Evolutionary conservation across 768 basidiomycete species (phyloP).

Genomic region (Peribolospora kevripleyi): DNA sequence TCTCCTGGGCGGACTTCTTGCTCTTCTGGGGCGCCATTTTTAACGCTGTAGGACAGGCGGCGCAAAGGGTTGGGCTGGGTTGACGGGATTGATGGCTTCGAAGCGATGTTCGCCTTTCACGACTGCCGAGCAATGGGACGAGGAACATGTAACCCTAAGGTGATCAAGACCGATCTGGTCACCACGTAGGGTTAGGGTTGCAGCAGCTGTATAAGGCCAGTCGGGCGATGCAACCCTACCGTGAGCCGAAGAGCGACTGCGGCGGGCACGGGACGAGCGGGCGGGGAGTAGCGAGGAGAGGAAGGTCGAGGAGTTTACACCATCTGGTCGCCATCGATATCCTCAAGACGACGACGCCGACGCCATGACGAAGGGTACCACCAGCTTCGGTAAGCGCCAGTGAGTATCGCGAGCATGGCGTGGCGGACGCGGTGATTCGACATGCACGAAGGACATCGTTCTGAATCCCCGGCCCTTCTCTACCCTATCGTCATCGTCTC

Average conservation of each 20-base stretch:
- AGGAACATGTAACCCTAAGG: neutral
- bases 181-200: too few relatives aligned
- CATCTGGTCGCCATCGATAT: too few relatives aligned
- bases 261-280: too few relatives aligned
- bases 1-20: constrained; percentile 10
- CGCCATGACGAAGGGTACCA: neutral
- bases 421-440: neutral
- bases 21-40: constrained; percentile 5
- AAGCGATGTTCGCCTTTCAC: neutral
- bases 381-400: neutral
- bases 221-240: too few relatives aligned
- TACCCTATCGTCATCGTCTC: neutral
- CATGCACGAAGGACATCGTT: neutral
- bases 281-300: too few relatives aligned
- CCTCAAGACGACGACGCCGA: too few relatives aligned
- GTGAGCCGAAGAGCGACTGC: too few relatives aligned
- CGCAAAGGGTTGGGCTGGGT: neutral
- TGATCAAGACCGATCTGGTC: too few relatives aligned
- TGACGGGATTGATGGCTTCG: neutral
- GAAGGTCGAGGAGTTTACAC: too few relatives aligned
- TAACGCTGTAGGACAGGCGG: neutral
- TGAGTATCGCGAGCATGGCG: neutral
- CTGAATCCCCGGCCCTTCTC: neutral
- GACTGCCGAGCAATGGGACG: neutral
- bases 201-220: too few relatives aligned